phyloP scores from a whole-genome alignment of 2,329 filamentous ascomycete genomes.

The Aspergillus fischeri region DNA sequence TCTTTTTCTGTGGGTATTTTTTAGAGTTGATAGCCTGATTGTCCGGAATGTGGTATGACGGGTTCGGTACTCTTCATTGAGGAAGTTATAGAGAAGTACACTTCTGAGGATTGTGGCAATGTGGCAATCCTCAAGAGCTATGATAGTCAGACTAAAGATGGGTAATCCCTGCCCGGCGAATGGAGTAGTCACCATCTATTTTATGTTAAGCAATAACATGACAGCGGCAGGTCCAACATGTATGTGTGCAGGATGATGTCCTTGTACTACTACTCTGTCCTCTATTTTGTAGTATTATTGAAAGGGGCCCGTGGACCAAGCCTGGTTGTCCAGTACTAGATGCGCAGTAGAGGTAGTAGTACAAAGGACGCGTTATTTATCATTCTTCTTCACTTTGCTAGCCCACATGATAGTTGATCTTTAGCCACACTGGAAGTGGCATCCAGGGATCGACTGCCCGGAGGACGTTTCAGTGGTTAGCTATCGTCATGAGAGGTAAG shows the following conservation, averaged over 20 bases:
- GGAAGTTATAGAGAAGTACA: too few relatives aligned
- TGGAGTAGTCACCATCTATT: neutral
- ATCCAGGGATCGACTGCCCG: neutral
- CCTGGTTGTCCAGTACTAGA: neutral
- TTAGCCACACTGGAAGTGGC: neutral
- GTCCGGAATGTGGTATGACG: too few relatives aligned
- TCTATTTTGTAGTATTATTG: neutral
- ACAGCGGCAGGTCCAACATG: neutral
- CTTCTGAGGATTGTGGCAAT: neutral
- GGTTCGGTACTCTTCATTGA: neutral
- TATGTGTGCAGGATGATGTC: neutral
- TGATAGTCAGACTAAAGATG: neutral
- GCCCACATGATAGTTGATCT: neutral
- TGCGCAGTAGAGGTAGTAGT: neutral
- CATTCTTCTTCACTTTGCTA: neutral
- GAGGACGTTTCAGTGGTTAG: neutral
- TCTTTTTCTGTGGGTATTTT: neutral
- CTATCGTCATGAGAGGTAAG: neutral
- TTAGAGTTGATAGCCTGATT: neutral
- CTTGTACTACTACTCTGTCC: neutral
- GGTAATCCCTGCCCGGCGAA: neutral
- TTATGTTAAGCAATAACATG: neutral
- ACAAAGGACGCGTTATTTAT: neutral
- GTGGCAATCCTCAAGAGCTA: too few relatives aligned
- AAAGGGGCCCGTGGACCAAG: neutral